Percentiles rank a stretch among this genome's conserved stretches.
phyloP scores from a whole-genome alignment of 2,329 filamentous ascomycete genomes.

The Arthrobotrys sphaeroides region DNA sequence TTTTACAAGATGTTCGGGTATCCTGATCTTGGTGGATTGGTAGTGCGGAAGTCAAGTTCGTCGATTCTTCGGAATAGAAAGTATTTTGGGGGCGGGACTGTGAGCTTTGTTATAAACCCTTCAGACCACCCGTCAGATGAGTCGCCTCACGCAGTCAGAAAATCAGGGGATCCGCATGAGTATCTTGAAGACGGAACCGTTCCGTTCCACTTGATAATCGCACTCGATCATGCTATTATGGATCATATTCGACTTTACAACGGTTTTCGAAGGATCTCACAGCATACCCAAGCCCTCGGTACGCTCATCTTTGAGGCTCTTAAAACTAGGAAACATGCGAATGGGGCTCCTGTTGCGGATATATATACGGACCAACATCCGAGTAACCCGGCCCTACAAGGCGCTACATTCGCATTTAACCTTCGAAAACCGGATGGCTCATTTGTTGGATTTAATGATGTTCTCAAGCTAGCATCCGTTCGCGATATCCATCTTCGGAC shows the following conservation, averaged over 20 bases:
- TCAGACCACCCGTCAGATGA: conserved; percentile 66
- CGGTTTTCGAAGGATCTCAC: conserved; percentile 74
- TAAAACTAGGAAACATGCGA: conserved; percentile 72
- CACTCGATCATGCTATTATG: conserved; percentile 77
- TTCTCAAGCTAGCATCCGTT: conserved; percentile 84
- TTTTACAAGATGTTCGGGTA: conserved; percentile 99
- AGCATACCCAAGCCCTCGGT: conserved; percentile 75
- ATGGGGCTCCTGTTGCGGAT: conserved; percentile 72
- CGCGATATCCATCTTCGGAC: conserved; percentile 85
- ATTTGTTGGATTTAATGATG: conserved; percentile 82
- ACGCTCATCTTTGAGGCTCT: conserved; percentile 70
- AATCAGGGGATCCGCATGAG: conserved; percentile 77
- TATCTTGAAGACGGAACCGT: conserved; percentile 89
- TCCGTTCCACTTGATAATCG: conserved; percentile 88
- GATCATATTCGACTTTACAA: conserved; percentile 76
- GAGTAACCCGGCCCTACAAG: conserved; percentile 65
- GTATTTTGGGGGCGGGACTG: conserved; percentile 95
- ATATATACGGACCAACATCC: conserved; percentile 68
- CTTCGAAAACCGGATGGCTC: conserved; percentile 73
- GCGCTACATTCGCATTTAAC: conserved; percentile 87
- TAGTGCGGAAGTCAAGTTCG: conserved; percentile 69
- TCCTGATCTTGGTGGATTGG: conserved; percentile 84
- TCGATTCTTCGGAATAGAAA: conserved; percentile 64
- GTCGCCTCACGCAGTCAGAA: conserved; percentile 79
- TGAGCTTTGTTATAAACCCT: conserved; percentile 80